Conservation (phyloP, 139 green algal genomes). For the Micractinium sp. region DNA sequence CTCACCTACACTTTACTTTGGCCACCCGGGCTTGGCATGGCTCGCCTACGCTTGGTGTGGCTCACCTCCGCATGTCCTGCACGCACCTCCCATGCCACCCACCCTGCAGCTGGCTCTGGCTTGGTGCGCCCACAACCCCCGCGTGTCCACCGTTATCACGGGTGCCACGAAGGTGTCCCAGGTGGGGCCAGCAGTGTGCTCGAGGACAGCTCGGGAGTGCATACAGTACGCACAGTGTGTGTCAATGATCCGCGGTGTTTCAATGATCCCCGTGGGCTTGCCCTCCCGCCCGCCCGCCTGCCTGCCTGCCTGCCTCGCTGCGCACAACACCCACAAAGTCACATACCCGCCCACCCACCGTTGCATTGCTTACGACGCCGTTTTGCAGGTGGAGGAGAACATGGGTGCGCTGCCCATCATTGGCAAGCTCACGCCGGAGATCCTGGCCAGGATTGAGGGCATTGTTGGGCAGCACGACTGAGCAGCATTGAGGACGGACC, state of each 20-base stretch:
- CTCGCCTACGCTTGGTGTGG: no score
- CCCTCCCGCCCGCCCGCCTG: not conserved
- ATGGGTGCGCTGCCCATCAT: slow-evolving; percentile 73
- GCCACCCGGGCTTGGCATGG: no score
- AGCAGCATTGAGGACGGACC: no score
- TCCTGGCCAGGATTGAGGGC: slow-evolving; percentile 45
- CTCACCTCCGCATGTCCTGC: no score
- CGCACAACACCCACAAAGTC: not conserved
- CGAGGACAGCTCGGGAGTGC: not conserved
- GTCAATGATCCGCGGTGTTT: no score
- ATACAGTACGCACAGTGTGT: not conserved
- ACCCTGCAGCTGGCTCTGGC: slow-evolving; percentile 66
- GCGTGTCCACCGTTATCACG: slow-evolving; percentile 84
- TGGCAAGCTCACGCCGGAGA: slow-evolving; percentile 67
- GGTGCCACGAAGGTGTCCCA: slow-evolving; percentile 72
- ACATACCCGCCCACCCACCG: not conserved
- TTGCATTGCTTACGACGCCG: not conserved
- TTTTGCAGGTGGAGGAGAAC: slow-evolving; percentile 78
- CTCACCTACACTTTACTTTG: no score
- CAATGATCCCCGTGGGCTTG: no score
- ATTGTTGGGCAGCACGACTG: not conserved
- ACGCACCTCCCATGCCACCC: not conserved
- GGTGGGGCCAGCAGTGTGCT: slow-evolving; percentile 28
- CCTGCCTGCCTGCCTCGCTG: not conserved
- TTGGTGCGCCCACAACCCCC: slow-evolving; percentile 79